Base-by-base conservation (phyloP, 352 stramenopile genomes). In the Phytophthora citrophthora region DNA sequence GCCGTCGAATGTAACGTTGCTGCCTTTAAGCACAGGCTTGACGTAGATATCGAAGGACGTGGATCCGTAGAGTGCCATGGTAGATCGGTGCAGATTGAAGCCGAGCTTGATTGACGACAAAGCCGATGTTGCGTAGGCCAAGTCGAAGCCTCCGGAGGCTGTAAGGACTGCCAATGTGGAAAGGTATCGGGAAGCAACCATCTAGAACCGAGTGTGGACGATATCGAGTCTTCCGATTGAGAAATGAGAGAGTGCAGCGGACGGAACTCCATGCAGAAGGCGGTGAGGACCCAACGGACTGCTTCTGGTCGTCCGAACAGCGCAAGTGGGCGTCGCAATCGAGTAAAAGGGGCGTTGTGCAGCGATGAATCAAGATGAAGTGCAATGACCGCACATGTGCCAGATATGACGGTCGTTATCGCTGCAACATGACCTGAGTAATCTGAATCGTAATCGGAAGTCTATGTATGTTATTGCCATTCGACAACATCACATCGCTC, bases 71-170 rank as follows among this genome's bases (percentile, higher is more conserved):
- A 83, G 39, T 12, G 64, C 54, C 74, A 88, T 86, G 7, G 73
- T 72, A 31, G 55, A 54, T 38, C 79, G 76, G 44, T 86, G 79
- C 32, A 80, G 54, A n/a, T 74, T 62, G 65, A 88, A 76, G 8
- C 43, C 58, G 38, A 83, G 63, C 16, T 68, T 70, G 31, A 81
- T 32, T 10, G 64, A 77, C 12, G 71, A 53, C 20, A 77, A 41
- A 7, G 57, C 13, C 0, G 53, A 61, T 36, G 53, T 40, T 44
- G 62, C 62, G 4, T 16, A 20, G n/a, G 32, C 36, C 13, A 31
- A 11, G 34, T 57, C 36, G 16, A 54, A 36, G 13, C 34, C 11
- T 26, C 13, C 38, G n/a, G 54, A 24, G 11, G 54, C 36, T 24
- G 43, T 2, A 6, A 58, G 4, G 15, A 16, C 11, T 10, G 20